Conservation (phyloP, 2,329 filamentous ascomycete species). For the Cladosporium oxysporum region DNA sequence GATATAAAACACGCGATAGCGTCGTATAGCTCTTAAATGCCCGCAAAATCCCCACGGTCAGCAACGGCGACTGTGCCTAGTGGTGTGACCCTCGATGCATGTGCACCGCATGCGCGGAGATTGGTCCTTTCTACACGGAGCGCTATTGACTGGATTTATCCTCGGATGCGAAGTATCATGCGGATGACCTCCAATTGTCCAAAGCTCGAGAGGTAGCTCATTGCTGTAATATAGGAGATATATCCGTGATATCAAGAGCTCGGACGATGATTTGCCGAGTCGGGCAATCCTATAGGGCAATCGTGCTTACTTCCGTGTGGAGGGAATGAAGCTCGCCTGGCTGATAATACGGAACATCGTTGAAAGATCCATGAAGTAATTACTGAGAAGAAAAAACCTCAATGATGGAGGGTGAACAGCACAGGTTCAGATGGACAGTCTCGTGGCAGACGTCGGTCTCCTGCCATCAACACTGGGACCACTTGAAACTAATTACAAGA, state of each 20-base stretch:
- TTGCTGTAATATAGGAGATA: neutral
- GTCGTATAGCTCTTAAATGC: constrained; percentile 6
- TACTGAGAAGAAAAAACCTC: neutral
- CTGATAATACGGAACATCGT: neutral
- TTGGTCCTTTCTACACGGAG: neutral
- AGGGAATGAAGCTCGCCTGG: neutral
- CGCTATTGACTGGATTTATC: neutral
- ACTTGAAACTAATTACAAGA: neutral
- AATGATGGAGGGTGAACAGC: neutral
- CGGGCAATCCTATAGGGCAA: neutral
- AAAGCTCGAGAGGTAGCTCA: neutral
- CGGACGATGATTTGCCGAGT: neutral
- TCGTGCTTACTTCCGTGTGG: neutral
- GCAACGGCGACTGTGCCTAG: constrained; percentile 14
- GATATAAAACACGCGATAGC: constrained; percentile 13
- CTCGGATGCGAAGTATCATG: neutral
- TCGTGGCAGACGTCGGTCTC: neutral
- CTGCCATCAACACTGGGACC: neutral
- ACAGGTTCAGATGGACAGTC: neutral
- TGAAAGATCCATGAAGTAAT: too few species aligned
- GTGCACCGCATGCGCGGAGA: neutral
- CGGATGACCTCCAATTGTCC: neutral
- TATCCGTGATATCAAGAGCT: neutral
- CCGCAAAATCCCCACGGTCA: constrained; percentile 18
- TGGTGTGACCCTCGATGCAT: constrained; percentile 3